phyloP scores from a whole-genome alignment of 768 basidiomycete species.

The Strobilomyces confusus region DNA sequence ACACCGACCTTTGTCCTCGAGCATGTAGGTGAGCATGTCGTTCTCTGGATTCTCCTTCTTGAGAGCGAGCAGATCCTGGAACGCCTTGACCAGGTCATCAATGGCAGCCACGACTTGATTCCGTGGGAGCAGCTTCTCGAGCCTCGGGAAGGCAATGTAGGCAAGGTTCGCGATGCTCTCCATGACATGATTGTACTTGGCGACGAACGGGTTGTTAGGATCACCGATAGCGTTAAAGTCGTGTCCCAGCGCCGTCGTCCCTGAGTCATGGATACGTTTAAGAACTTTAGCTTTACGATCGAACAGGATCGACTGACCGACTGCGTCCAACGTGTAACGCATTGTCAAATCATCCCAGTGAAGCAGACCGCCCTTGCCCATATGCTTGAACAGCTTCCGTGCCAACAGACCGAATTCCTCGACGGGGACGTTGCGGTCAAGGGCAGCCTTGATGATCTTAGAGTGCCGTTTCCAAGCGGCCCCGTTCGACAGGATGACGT shows the following conservation, averaged over 20 bases:
- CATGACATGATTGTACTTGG: background rate
- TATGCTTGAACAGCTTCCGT: slow-evolving; percentile 1
- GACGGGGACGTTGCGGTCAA: background rate
- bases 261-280: background rate
- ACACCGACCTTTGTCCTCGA: slow-evolving; percentile 3
- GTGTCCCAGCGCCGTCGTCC: background rate
- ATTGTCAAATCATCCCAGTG: background rate
- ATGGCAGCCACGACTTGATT: background rate
- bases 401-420: background rate
- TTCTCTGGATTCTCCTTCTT: slow-evolving; percentile 1
- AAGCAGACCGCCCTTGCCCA: background rate
- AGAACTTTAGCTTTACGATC: background rate
- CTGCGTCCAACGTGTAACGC: background rate
- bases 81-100: background rate
- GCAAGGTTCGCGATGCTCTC: background rate
- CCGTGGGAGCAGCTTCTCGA: background rate
- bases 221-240: background rate
- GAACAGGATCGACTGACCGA: background rate
- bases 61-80: background rate
- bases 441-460: background rate
- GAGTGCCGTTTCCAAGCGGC: background rate
- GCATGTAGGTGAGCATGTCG: slow-evolving; percentile 5
- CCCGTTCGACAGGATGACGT: no score
- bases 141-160: background rate
- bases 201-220: background rate